Evolutionary conservation across 2,329 filamentous ascomycete species (phyloP), one percentile per base, ranked within the genome.

Genomic region (Aspergillus fumigatiaffinis): DNA sequence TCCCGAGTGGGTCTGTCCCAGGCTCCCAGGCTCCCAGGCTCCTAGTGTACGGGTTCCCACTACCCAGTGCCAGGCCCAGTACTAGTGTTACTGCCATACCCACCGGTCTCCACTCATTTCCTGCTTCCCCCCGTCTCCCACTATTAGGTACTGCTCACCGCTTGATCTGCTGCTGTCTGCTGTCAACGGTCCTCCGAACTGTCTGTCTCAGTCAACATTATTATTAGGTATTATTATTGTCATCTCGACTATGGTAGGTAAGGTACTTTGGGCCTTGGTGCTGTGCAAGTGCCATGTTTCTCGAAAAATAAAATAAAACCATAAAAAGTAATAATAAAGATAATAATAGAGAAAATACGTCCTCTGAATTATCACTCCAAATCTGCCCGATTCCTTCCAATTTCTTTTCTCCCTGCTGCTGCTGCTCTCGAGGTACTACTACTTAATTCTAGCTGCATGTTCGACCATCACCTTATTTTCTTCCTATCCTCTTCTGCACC

Each of bases 1-100:
- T 57, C 52, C 52, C 49, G 26, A 10, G 29, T 47, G 51, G 51
- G 38, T 54, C 23, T 28, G 47, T 54, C 23, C 49, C 10, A 23
- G 23, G n/a, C n/a, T 23, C 23, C 23, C 23, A 23, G 42, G 20
- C 8, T 46, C 20, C 42, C 7, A 46, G 32, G 14, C 41, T 44
- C 41, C n/a, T 1, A 20, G 38, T 25, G 38, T 4, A 29, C 9
- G 10, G 9, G 28, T 29, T 10, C 28, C 28, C 8, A 29, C 28
- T 32, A 5, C 29, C 29, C 32, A 35, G 12, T 35, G 12, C 29
- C 29, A 35, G 29, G 12, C 12, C 29, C 29, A 14, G 29, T 14
- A 14, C 4, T 14, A 35, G 32, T 35, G 2, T 26, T 26, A 26
- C 25, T 26, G 5, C 32, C 12, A 6, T 35, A 14, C 29, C 29